Base-by-base conservation (phyloP, 2,329 filamentous ascomycete genomes). In the Trichoderma gracile region DNA sequence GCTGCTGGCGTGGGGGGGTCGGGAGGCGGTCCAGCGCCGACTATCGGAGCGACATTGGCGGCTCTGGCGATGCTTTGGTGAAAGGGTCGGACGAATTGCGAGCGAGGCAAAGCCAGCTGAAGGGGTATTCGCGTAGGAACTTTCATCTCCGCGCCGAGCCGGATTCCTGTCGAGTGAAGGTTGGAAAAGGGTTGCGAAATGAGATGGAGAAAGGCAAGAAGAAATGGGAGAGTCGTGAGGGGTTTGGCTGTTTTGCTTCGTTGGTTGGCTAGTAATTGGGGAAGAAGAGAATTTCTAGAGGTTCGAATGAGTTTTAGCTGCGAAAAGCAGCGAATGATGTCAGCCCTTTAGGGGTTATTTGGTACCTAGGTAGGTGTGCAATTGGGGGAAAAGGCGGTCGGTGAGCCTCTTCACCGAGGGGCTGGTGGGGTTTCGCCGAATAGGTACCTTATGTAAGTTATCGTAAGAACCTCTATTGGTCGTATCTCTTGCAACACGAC, bases 21-120 rank as follows among this genome's bases (percentile, higher is more conserved):
- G 3, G 86, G 86, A 7, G 86, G 86, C 61, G 86, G 86, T 1
- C 86, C 86, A 40, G 83, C 79, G 66, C 83, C 83, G 67, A 84
- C 79, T 67, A 85, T 77, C 49, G 84, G 80, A 30, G 78, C 78
- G 66, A 85, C 82, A 68, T 80, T 78, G 55, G 83, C 83, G 23
- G 78, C 69, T 63, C 75, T 73, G 56, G 69, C 68, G 64, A 70
- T 66, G 49, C 73, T 73, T 56, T 73, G 70, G 67, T 76, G 77
- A 65, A 80, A 68, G 4, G 74, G 65, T 12, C 74, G 72, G 62
- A 68, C 42, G 43, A 67, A 33, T 63, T 47, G 33, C 66, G 17
- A 43, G 69, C 68, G 64, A 73, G 73, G 17, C 73, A 68, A 70
- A 50, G 68, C 71, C 53, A 76, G 71, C 52, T 76, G 76, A 25